Percentiles rank a stretch among this genome's conserved stretches.
These are phyloP conservation scores for Mucor circinelloides DNA, from an alignment of 371 early-diverging fungal genomes.

Conservation along the genomic window DNA sequence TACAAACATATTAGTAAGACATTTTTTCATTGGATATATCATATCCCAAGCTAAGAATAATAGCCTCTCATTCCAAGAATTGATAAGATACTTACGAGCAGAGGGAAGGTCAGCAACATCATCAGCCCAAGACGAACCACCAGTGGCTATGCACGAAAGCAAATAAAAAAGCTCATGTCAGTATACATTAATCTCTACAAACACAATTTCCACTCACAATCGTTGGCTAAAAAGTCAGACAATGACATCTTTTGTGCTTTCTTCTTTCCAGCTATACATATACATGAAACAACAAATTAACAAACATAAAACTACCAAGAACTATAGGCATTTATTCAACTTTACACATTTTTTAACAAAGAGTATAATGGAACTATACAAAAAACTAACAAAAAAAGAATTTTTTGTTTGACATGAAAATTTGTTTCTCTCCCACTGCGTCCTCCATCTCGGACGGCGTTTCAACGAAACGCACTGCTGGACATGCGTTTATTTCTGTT, in stretches of 20 bases:
- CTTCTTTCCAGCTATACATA: constrained; percentile 64
- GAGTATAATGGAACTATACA: constrained; percentile 2
- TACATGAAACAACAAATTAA: neutral
- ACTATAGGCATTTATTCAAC: constrained; percentile 1
- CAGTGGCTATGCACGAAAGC: constrained; percentile 44
- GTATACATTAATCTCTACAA: neutral
- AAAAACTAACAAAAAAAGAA: neutral
- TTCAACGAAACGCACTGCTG: neutral
- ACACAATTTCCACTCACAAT: constrained; percentile 43
- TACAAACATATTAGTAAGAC: constrained; percentile 11
- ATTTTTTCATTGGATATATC: neutral
- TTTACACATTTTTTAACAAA: constrained; percentile 1
- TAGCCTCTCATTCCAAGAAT: neutral
- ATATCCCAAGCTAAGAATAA: neutral
- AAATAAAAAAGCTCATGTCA: constrained; percentile 11
- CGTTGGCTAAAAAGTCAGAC: constrained; percentile 77
- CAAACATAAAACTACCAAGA: neutral
- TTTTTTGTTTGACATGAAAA: constrained; percentile 3
- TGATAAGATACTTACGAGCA: constrained; percentile 70
- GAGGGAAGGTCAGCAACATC: constrained; percentile 87
- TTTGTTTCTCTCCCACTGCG: neutral
- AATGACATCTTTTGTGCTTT: constrained; percentile 80
- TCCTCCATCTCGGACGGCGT: neutral
- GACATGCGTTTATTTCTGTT: neutral
- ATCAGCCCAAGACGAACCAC: constrained; percentile 85